Conservation (phyloP, 192 early-diverging fungal genomes). For the Cladochytrium replicatum region DNA sequence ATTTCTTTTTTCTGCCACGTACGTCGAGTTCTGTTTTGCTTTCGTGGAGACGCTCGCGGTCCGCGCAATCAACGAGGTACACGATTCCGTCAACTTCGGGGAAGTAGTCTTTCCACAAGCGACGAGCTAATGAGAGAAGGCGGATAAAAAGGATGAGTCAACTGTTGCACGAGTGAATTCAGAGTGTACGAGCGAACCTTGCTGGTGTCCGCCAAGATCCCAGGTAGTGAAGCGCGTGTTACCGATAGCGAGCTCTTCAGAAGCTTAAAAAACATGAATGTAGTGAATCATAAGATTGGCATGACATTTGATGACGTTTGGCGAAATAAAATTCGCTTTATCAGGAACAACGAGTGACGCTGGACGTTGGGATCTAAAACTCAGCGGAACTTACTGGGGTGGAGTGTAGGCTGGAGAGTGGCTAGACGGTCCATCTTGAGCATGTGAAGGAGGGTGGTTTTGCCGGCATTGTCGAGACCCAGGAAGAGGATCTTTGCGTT, state of each 20-base stretch:
- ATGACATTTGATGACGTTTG: background rate
- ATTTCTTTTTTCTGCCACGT: too few species aligned
- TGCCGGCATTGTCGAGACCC: constrained; percentile 96
- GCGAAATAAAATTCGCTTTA: background rate
- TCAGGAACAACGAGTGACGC: background rate
- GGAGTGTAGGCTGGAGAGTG: constrained; percentile 87
- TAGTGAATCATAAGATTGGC: background rate
- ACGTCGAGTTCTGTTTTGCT: constrained; percentile 92
- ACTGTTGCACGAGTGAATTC: too few species aligned
- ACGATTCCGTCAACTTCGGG: constrained; percentile 97
- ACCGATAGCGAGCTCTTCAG: constrained; percentile 94
- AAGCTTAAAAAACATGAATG: constrained; percentile 46
- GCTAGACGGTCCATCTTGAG: constrained; percentile 97
- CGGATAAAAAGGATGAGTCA: too few species aligned
- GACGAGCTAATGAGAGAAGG: constrained; percentile 69
- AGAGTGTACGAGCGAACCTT: too few species aligned
- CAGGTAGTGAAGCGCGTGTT: constrained; percentile 96
- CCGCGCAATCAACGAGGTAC: constrained; percentile 91
- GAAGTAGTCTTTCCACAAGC: constrained; percentile 99
- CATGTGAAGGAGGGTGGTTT: constrained; percentile 98
- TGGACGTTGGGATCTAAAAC: too few species aligned
- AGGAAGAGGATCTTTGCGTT: constrained; percentile 98
- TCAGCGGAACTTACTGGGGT: constrained; percentile 84
- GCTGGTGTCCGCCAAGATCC: constrained; percentile 94
- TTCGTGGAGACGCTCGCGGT: constrained; percentile 75